A percentile compares a stretch with the other conserved stretches of the same genome.
Conservation (phyloP, 352 stramenopile genomes). For the Globisporangium solare region DNA sequence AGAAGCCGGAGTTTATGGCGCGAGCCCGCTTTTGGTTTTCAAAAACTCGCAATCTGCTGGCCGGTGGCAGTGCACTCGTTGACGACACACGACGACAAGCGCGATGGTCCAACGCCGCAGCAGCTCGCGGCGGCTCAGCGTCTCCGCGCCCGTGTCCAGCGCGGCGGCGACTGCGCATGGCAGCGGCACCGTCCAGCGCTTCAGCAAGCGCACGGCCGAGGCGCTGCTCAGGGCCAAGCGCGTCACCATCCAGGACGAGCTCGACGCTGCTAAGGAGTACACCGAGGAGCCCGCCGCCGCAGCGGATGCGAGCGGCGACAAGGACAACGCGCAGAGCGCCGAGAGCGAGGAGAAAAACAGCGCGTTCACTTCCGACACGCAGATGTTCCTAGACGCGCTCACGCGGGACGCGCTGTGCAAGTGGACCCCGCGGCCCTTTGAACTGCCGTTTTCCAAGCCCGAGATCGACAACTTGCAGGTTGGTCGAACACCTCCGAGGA, state of each 20-base stretch:
- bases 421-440: neutral
- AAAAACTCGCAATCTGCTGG: conserved; percentile 3
- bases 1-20: neutral
- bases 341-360: neutral
- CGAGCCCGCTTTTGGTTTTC: neutral
- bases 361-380: conserved; percentile 20
- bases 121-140: conserved; percentile 3
- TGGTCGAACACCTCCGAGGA: too few relatives aligned
- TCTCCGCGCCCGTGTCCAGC: neutral
- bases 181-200: neutral
- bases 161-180: neutral
- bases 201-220: conserved; percentile 11
- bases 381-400: conserved; percentile 24
- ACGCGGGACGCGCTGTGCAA: conserved; percentile 20
- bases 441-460: conserved; percentile 10
- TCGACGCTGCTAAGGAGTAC: neutral
- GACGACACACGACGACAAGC: neutral
- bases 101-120: conserved; percentile 13
- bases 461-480: conserved; percentile 12
- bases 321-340: neutral
- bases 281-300: neutral
- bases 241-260: neutral
- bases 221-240: conserved; percentile 1
- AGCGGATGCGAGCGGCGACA: neutral
- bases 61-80: neutral